phyloP scores from a whole-genome alignment of 1,284 basidiomycete genomes.

The Cryptococcus sp. region DNA sequence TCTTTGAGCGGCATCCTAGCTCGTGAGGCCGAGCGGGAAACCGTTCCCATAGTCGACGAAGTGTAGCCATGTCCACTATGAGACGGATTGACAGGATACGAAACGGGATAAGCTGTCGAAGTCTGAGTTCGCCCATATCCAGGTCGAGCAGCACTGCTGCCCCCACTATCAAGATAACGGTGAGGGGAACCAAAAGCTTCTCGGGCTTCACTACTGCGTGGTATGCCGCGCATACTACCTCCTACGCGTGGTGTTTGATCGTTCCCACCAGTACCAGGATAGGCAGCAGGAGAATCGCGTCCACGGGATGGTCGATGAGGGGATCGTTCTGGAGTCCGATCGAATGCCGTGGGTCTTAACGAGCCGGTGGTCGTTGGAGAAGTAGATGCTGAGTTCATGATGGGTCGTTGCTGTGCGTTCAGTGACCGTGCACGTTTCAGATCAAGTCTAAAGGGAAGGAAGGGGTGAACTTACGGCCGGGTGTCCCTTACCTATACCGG shows the following conservation, averaged over 20 bases:
- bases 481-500: not conserved
- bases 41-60: slow-evolving; percentile 10
- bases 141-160: slow-evolving; percentile 14
- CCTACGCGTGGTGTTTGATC: slow-evolving; percentile 7
- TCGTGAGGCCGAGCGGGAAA: slow-evolving; percentile 24
- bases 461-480: not conserved
- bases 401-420: too few relatives aligned
- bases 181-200: slow-evolving; percentile 9
- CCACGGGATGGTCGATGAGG: not conserved
- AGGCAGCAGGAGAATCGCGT: slow-evolving; percentile 8
- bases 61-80: too few relatives aligned
- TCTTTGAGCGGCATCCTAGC: slow-evolving; percentile 10
- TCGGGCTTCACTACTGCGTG: slow-evolving; percentile 15
- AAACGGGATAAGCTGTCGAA: slow-evolving; percentile 13
- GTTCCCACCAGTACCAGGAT: slow-evolving; percentile 8
- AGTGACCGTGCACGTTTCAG: too few relatives aligned
- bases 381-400: not conserved
- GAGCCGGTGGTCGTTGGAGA: not conserved
- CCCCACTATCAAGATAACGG: slow-evolving; percentile 2
- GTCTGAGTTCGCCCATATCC: slow-evolving; percentile 12
- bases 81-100: slow-evolving; percentile 1
- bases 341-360: not conserved
- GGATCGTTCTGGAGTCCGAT: slow-evolving; percentile 6
- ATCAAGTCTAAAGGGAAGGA: not conserved
- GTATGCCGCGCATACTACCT: slow-evolving; percentile 12